Percentiles rank a stretch among this genome's conserved stretches.
These are phyloP conservation scores for Zalaria sp. DNA, from an alignment of 2,329 filamentous ascomycete species.

Conservation along the genomic window DNA sequence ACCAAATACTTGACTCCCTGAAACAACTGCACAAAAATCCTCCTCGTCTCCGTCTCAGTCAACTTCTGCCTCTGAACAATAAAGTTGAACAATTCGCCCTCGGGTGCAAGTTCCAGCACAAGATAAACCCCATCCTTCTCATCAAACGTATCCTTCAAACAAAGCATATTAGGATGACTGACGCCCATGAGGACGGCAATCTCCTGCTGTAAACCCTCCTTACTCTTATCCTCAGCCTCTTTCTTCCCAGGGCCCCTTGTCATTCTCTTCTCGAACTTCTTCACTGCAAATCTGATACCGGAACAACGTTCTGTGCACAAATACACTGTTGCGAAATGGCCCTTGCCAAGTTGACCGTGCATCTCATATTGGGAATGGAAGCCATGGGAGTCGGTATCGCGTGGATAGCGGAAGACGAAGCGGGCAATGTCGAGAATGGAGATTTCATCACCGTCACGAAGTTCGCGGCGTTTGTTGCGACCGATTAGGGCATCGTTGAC, in stretches of 20 bases:
- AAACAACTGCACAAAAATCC: constrained; percentile 82
- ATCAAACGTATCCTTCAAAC: constrained; percentile 88
- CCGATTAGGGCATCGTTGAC: constrained; percentile 86
- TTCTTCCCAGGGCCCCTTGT: constrained; percentile 43
- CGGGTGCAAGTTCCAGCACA: constrained; percentile 75
- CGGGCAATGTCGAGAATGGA: constrained; percentile 71
- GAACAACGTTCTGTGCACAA: constrained; percentile 75
- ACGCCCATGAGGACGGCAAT: constrained; percentile 96
- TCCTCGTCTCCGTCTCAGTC: constrained; percentile 68
- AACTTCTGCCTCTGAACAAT: constrained; percentile 87
- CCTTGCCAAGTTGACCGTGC: constrained; percentile 76
- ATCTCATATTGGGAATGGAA: constrained; percentile 82
- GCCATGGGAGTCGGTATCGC: constrained; percentile 54
- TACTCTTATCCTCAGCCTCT: constrained; percentile 48
- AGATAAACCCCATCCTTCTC: constrained; percentile 84
- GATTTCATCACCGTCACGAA: constrained; percentile 83
- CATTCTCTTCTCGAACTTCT: constrained; percentile 78
- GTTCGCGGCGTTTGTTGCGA: constrained; percentile 77
- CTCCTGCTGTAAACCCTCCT: constrained; percentile 84
- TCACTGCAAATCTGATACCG: constrained; percentile 77
- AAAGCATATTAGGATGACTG: constrained; percentile 83
- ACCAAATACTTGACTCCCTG: constrained; percentile 92
- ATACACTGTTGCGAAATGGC: constrained; percentile 90
- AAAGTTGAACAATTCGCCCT: constrained; percentile 91
- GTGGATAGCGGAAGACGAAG: constrained; percentile 86